These are phyloP conservation scores for Fusarium duplospermum DNA, from an alignment of 2,329 filamentous ascomycete genomes.

Conservation along the genomic window DNA sequence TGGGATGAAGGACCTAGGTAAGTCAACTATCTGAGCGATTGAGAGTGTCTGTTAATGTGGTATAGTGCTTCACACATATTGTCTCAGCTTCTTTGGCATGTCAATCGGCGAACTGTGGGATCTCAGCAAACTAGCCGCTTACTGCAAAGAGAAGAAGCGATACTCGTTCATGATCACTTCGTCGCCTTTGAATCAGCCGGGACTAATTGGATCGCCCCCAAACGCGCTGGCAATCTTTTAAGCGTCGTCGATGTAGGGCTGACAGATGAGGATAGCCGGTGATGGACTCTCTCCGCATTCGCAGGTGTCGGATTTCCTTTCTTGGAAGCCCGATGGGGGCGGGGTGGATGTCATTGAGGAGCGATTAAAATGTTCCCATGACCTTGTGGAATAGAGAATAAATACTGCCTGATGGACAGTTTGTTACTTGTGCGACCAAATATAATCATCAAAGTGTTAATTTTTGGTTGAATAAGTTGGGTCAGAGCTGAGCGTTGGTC, in stretches of 20 bases:
- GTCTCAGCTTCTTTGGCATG: constrained; percentile 64
- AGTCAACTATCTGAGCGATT: neutral
- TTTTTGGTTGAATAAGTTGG: neutral
- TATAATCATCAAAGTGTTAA: neutral
- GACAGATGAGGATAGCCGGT: neutral
- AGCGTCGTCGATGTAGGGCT: neutral
- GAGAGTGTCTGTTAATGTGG: neutral
- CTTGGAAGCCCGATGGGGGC: constrained; percentile 15
- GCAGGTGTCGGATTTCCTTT: constrained; percentile 24
- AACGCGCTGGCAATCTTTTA: constrained; percentile 42
- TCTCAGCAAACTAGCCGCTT: constrained; percentile 63
- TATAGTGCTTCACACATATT: constrained; percentile 60
- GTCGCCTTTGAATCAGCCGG: constrained; percentile 59
- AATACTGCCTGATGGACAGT: neutral
- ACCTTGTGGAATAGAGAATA: neutral
- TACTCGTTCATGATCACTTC: constrained; percentile 74
- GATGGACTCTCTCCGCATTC: constrained; percentile 10
- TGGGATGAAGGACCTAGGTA: constrained; percentile 52
- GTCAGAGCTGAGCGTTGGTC: neutral
- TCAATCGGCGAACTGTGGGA: constrained; percentile 68
- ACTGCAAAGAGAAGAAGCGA: constrained; percentile 62
- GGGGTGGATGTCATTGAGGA: neutral
- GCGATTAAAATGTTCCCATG: neutral
- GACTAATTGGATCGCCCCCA: constrained; percentile 29
- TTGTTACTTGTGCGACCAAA: neutral